A percentile compares a stretch with the other conserved stretches of the same genome.
These are phyloP conservation scores for Xylariales sp. DNA, from an alignment of 2,329 filamentous ascomycete genomes.

Conservation along the genomic window DNA sequence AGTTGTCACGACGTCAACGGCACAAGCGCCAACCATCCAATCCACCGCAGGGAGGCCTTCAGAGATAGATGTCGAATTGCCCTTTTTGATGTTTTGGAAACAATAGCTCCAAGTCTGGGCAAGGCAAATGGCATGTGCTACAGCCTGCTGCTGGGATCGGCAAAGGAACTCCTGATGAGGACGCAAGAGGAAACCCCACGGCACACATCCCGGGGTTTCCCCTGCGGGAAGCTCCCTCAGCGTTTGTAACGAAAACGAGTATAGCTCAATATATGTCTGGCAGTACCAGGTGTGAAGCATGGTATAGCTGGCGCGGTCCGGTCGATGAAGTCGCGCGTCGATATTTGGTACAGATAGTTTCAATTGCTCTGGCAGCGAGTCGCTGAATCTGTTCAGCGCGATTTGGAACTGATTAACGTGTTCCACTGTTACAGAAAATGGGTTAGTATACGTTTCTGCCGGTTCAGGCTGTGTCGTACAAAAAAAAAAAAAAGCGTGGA, in stretches of 20 bases:
- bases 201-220: background rate
- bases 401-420: constrained; percentile 8
- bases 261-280: constrained; percentile 6
- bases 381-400: constrained; percentile 6
- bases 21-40: constrained; percentile 10
- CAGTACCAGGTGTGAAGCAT: constrained; percentile 8
- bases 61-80: background rate
- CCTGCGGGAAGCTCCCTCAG: background rate
- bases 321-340: constrained; percentile 6
- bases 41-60: constrained; percentile 8
- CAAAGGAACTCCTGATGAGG: constrained; percentile 5
- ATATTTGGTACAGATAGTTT: constrained; percentile 5
- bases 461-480: too few relatives aligned
- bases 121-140: constrained; percentile 8
- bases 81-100: constrained; percentile 5
- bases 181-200: constrained; percentile 4
- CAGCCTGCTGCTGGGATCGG: constrained; percentile 7
- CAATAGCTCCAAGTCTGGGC: constrained; percentile 9
- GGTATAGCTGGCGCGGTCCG: constrained; percentile 8
- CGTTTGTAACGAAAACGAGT: constrained; percentile 5
- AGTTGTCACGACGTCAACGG: constrained; percentile 7
- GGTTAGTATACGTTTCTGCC: too few relatives aligned
- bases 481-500: too few relatives aligned
- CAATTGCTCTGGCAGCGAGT: constrained; percentile 7
- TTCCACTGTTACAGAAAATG: too few relatives aligned